These are phyloP conservation scores for Neonectria hederae DNA, from an alignment of 2,329 filamentous ascomycete genomes.

Conservation along the genomic window DNA sequence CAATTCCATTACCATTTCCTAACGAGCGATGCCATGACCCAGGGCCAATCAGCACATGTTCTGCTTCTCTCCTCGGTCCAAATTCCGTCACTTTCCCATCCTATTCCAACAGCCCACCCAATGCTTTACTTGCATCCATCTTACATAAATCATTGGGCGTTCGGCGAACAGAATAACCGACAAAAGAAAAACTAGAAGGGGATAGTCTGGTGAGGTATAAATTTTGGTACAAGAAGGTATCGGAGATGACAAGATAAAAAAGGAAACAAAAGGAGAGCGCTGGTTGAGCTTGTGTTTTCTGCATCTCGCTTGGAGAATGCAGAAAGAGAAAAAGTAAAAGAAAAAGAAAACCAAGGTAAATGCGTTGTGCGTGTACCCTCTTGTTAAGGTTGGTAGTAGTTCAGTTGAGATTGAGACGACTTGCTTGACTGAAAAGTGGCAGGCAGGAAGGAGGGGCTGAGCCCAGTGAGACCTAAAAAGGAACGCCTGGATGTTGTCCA, in stretches of 20 bases:
- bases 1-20: neutral
- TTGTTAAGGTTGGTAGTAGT: neutral
- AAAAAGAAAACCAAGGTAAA: neutral
- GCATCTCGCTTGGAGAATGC: neutral
- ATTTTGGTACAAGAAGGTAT: slow-evolving; percentile 41
- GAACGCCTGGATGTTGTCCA: slow-evolving; percentile 5
- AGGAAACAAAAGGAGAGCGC: slow-evolving; percentile 4
- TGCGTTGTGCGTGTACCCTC: neutral
- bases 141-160: slow-evolving; percentile 5
- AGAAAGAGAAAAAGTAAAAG: neutral
- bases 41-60: neutral
- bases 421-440: neutral
- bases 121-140: neutral
- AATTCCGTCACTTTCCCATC: neutral
- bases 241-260: slow-evolving; percentile 19
- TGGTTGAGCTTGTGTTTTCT: neutral
- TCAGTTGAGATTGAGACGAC: neutral
- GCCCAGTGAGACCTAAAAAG: neutral
- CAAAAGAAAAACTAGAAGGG: slow-evolving; percentile 22
- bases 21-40: neutral
- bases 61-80: neutral
- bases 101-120: neutral
- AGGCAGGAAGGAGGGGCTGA: neutral
- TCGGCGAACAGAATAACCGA: slow-evolving; percentile 1
- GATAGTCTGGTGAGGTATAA: slow-evolving; percentile 22